Evolutionary conservation across 2,329 filamentous ascomycete species (phyloP).

Genomic region (Ramularia endophylla): DNA sequence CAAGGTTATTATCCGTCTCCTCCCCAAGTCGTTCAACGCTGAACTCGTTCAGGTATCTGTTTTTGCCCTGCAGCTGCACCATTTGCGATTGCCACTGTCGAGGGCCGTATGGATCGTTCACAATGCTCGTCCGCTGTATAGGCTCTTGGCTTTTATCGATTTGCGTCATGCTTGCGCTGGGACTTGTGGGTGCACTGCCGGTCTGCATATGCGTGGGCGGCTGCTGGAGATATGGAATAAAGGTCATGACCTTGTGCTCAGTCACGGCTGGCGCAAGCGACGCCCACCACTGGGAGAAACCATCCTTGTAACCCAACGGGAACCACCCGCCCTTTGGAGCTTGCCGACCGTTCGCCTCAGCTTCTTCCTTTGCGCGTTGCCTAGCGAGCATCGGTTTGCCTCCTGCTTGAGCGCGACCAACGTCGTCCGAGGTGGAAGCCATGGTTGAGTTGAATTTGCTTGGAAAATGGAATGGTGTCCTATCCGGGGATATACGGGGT

Average conservation of each 20-base stretch:
- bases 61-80: conserved; percentile 76
- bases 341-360: conserved; percentile 12
- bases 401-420: conserved; percentile 11
- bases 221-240: conserved; percentile 72
- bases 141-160: conserved; percentile 35
- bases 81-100: conserved; percentile 81
- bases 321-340: conserved; percentile 46
- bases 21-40: conserved; percentile 80
- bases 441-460: conserved; percentile 25
- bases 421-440: conserved; percentile 23
- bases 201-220: conserved; percentile 65
- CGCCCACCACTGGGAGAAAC: conserved; percentile 90
- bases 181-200: conserved; percentile 46
- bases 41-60: conserved; percentile 87
- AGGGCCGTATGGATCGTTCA: conserved; percentile 73
- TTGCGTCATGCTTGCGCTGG: conserved; percentile 35
- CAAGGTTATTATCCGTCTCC: conserved; percentile 73
- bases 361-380: conserved; percentile 27
- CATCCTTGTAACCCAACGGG: conserved; percentile 85
- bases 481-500: no score
- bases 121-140: conserved; percentile 36
- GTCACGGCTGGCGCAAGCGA: conserved; percentile 74
- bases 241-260: conserved; percentile 81
- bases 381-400: conserved; percentile 31
- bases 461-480: no score